Percentiles rank a stretch among this genome's conserved stretches.
These are phyloP conservation scores for Adiantum capillusveneris DNA, from an alignment of 75 land plant genomes.

Conservation along the genomic window DNA sequence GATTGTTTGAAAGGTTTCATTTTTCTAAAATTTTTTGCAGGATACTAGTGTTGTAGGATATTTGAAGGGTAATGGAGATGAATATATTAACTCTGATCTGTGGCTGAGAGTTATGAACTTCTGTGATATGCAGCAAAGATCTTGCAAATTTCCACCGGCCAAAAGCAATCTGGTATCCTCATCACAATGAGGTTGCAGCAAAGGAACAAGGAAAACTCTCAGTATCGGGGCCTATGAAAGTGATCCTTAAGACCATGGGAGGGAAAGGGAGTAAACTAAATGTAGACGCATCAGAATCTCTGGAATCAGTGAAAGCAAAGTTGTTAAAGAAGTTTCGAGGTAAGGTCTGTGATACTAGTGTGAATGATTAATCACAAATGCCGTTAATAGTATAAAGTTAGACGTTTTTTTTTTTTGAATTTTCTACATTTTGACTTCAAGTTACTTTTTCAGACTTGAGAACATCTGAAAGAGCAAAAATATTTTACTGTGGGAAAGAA, in stretches of 20 bases:
- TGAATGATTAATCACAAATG: no score
- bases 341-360: no score
- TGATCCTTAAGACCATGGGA: conserved; percentile 79
- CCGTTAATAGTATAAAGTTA: no score
- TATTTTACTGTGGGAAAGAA: conserved; percentile 72
- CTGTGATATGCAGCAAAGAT: conserved; percentile 69
- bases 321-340: conserved; percentile 87
- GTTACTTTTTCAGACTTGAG: conserved; percentile 52
- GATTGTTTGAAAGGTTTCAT: no score
- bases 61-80: no score
- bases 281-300: conserved; percentile 81
- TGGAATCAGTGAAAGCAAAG: conserved; percentile 61
- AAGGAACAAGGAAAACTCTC: conserved; percentile 72
- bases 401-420: neutral
- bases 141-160: conserved; percentile 98
- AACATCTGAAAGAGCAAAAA: conserved; percentile 64
- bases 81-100: no score
- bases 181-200: conserved; percentile 81
- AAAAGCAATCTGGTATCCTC: conserved; percentile 94
- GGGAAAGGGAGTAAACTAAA: conserved; percentile 81
- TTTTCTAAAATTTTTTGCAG: no score
- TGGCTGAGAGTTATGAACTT: neutral
- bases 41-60: no score
- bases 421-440: no score
- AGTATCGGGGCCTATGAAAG: conserved; percentile 73